Conservation (phyloP, 1,284 basidiomycete species). For the Cryptococcus neoformans region DNA sequence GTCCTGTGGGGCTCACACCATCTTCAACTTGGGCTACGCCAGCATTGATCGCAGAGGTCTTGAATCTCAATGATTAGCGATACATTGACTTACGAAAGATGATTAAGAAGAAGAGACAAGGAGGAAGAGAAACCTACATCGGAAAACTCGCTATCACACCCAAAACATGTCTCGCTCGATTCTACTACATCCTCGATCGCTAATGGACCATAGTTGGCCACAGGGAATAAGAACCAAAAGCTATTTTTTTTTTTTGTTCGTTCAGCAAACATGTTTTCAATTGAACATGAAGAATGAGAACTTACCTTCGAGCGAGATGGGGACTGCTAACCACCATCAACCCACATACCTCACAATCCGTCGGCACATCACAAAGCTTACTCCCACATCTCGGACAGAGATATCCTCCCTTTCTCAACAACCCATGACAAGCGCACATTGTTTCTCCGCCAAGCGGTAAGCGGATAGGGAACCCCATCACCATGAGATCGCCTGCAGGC, state of each 20-base stretch:
- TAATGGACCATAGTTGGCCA: conserved; percentile 32
- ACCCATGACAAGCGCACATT: conserved; percentile 90
- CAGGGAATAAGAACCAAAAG: conserved; percentile 48
- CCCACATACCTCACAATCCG: conserved; percentile 95
- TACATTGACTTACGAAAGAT: background rate
- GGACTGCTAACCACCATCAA: conserved; percentile 97
- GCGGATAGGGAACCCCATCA: conserved; percentile 97
- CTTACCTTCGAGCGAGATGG: conserved; percentile 90
- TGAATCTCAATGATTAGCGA: conserved; percentile 1
- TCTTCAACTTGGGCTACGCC: conserved; percentile 54
- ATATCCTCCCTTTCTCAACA: conserved; percentile 85
- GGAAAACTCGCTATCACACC: conserved; percentile 66
- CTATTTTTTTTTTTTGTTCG: conserved; percentile 15
- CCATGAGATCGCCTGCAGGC: conserved; percentile 84
- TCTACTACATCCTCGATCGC: conserved; percentile 28
- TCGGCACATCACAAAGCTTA: conserved; percentile 96
- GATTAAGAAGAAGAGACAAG: background rate
- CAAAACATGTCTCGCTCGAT: conserved; percentile 58
- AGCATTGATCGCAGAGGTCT: conserved; percentile 22
- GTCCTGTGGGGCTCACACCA: conserved; percentile 70
- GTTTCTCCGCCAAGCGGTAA: conserved; percentile 78
- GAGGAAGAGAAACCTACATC: conserved; percentile 35
- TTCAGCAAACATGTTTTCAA: background rate
- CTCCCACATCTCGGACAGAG: conserved; percentile 89
- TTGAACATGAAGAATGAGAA: conserved; percentile 24